Evolutionary conservation across 2,329 filamentous ascomycete genomes (phyloP).

Genomic region (Penicillium sclerotiorum): DNA sequence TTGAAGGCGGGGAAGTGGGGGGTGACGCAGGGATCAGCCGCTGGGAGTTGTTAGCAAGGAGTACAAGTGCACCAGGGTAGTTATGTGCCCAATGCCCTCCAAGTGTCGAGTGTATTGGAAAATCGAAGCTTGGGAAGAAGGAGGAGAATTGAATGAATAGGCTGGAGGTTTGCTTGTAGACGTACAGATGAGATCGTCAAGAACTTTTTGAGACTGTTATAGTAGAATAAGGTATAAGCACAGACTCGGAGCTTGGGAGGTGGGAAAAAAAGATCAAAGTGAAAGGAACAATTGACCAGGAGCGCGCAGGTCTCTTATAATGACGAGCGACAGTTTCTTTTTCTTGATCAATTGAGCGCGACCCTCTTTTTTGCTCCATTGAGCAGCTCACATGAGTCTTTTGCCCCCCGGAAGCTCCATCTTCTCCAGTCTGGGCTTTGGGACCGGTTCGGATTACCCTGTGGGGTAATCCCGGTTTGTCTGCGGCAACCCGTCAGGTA

Average conservation of each 20-base stretch:
- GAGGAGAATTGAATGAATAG: too few relatives aligned
- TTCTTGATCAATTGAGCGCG: background rate
- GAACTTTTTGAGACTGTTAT: too few relatives aligned
- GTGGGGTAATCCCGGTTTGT: slow-evolving; percentile 29
- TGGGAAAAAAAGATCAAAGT: background rate
- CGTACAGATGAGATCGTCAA: too few relatives aligned
- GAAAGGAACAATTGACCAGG: too few relatives aligned
- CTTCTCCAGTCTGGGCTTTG: slow-evolving; percentile 22
- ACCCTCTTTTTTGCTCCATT: slow-evolving; percentile 2
- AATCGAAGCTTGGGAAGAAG: too few relatives aligned
- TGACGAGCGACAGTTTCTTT: background rate
- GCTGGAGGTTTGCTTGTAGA: too few relatives aligned
- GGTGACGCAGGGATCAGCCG: slow-evolving; percentile 16
- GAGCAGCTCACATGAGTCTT: slow-evolving; percentile 38
- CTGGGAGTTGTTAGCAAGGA: slow-evolving; percentile 2
- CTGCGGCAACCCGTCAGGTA: slow-evolving; percentile 13
- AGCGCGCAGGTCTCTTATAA: background rate
- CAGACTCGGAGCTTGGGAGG: too few relatives aligned
- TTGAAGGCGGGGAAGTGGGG: slow-evolving; percentile 29
- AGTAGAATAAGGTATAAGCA: too few relatives aligned
- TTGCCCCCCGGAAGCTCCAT: slow-evolving; percentile 12
- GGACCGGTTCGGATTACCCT: slow-evolving; percentile 35
- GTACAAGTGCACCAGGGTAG: background rate
- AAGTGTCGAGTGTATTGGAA: too few relatives aligned
- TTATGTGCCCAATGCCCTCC: too few relatives aligned